Percentiles rank a stretch among this genome's conserved stretches.
These are phyloP conservation scores for Tephrocybe sp. DNA, from an alignment of 768 basidiomycete species.

Conservation along the genomic window DNA sequence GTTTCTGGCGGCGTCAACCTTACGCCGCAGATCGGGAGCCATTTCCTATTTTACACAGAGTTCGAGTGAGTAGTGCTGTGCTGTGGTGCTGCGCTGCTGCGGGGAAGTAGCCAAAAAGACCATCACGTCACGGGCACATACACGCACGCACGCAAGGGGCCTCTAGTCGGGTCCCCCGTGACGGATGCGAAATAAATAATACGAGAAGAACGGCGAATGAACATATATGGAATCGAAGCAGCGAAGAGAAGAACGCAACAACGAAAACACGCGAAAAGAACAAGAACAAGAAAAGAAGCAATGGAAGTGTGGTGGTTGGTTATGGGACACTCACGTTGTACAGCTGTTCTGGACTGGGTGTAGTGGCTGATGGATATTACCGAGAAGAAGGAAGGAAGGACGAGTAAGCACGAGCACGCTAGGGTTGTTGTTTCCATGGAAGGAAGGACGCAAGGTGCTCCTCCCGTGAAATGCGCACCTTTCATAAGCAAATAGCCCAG, in stretches of 20 bases:
- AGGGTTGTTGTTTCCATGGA: no score
- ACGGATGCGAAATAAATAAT: conserved; percentile 12
- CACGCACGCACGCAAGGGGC: conserved; percentile 2
- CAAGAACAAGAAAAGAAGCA: conserved; percentile 17
- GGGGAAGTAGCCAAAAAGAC: conserved; percentile 5
- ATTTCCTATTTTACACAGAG: conserved; percentile 46
- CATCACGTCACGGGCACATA: conserved; percentile 3
- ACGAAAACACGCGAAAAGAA: no score
- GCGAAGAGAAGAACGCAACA: conserved; percentile 2
- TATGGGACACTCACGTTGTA: conserved; percentile 57
- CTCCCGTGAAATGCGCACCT: conserved; percentile 38
- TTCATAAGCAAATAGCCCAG: conserved; percentile 62
- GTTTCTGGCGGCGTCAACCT: conserved; percentile 60
- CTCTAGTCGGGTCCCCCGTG: conserved; percentile 13
- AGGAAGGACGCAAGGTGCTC: no score
- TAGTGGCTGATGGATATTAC: conserved; percentile 38
- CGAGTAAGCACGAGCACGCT: conserved; percentile 13
- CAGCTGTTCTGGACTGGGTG: conserved; percentile 52
- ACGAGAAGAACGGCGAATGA: conserved; percentile 10
- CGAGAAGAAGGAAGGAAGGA: conserved; percentile 15
- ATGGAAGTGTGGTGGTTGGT: conserved; percentile 8
- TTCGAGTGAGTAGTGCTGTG: conserved; percentile 8
- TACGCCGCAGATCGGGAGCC: conserved; percentile 63
- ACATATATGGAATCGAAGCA: conserved; percentile 13
- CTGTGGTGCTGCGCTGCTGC: not conserved